Conservation (phyloP, 2,329 filamentous ascomycete species). For the Trichoderma sp. region DNA sequence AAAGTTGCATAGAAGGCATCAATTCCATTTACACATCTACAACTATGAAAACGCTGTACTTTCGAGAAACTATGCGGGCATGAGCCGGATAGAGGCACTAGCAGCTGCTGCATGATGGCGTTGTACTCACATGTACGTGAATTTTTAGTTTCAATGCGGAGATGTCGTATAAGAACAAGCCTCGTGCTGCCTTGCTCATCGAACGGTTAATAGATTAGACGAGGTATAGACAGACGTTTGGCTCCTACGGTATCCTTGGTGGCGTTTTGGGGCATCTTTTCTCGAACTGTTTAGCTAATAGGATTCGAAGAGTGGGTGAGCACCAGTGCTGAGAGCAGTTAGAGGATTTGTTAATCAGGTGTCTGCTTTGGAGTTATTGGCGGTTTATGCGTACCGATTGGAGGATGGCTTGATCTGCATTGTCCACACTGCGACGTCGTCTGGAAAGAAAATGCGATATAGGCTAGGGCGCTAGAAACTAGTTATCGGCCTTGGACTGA, state of each 20-base stretch:
- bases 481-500: background rate
- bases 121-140: background rate
- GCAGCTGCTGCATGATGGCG: background rate
- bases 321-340: background rate
- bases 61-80: background rate
- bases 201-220: slow-evolving; percentile 20
- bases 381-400: background rate
- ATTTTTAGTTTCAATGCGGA: background rate
- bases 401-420: background rate
- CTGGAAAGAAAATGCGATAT: background rate
- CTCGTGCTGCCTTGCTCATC: no score
- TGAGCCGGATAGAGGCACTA: background rate
- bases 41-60: background rate
- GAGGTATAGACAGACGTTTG: background rate
- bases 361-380: slow-evolving; percentile 3
- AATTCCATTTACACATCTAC: background rate
- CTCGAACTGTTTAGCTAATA: slow-evolving; percentile 3
- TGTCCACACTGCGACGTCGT: background rate
- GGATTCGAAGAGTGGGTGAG: background rate
- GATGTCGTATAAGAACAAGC: background rate
- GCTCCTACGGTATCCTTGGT: background rate
- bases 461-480: background rate
- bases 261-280: background rate
- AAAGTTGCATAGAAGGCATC: background rate
- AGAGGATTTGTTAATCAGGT: slow-evolving; percentile 12